These are phyloP conservation scores for Ophiostoma novo-ulmi DNA, from an alignment of 2,329 filamentous ascomycete species.

Conservation along the genomic window DNA sequence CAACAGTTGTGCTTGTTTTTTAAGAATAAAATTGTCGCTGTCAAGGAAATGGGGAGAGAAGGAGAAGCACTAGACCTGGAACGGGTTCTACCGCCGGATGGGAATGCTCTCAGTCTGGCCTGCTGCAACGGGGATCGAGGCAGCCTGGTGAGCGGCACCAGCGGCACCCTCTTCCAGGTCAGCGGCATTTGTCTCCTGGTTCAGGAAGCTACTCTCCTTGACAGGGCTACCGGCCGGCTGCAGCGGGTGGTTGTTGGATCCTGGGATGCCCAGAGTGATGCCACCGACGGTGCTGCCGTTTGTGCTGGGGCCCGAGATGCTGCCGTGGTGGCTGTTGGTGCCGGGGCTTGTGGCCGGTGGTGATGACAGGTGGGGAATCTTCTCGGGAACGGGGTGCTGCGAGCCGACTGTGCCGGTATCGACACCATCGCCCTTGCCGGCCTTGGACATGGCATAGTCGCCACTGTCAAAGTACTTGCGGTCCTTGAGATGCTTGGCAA, in stretches of 20 bases:
- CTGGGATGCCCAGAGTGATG: constrained; percentile 40
- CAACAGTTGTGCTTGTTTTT: background rate
- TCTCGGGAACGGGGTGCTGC: constrained; percentile 90
- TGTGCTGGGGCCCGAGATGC: constrained; percentile 27
- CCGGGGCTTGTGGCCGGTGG: constrained; percentile 41
- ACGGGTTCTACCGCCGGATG: constrained; percentile 51
- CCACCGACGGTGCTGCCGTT: constrained; percentile 30
- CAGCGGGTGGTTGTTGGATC: constrained; percentile 39
- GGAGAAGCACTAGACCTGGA: background rate
- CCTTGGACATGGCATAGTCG: constrained; percentile 94
- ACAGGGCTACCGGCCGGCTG: constrained; percentile 69
- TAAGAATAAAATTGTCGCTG: background rate
- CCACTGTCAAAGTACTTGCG: constrained; percentile 98
- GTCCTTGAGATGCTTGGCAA: constrained; percentile 98
- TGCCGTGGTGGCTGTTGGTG: constrained; percentile 24
- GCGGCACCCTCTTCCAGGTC: constrained; percentile 35
- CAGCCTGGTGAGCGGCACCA: constrained; percentile 27
- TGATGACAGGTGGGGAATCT: constrained; percentile 83
- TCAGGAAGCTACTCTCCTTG: constrained; percentile 84
- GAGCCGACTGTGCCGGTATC: constrained; percentile 91
- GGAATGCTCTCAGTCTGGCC: constrained; percentile 50
- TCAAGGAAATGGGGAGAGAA: background rate
- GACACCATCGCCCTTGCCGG: constrained; percentile 90
- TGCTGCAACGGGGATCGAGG: constrained; percentile 18
- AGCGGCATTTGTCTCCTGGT: constrained; percentile 72